phyloP scores from a whole-genome alignment of 2,329 filamentous ascomycete genomes.

The Rhynchosporium graminicola region DNA sequence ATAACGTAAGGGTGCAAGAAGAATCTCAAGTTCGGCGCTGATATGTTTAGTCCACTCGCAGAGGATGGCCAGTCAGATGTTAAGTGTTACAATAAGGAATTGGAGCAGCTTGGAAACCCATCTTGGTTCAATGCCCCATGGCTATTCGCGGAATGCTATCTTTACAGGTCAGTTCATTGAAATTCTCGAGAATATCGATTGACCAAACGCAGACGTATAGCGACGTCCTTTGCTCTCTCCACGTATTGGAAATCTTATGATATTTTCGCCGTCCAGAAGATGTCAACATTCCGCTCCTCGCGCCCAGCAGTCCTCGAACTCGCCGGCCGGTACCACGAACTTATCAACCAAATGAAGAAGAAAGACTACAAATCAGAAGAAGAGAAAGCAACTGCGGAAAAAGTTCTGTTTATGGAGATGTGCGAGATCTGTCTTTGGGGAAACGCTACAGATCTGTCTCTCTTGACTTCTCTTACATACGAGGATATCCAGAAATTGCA shows the following conservation, averaged over 20 bases:
- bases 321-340: slow-evolving; percentile 73
- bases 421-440: slow-evolving; percentile 97
- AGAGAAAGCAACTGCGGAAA: slow-evolving; percentile 62
- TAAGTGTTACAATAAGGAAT: slow-evolving; percentile 79
- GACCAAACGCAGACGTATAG: slow-evolving; percentile 63
- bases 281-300: slow-evolving; percentile 88
- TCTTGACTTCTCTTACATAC: slow-evolving; percentile 86
- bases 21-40: slow-evolving; percentile 46
- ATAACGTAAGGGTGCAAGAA: slow-evolving; percentile 60
- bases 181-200: neutral
- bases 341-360: slow-evolving; percentile 66
- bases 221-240: slow-evolving; percentile 74
- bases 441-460: slow-evolving; percentile 91
- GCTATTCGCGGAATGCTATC: slow-evolving; percentile 92
- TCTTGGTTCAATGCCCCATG: slow-evolving; percentile 85
- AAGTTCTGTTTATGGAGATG: slow-evolving; percentile 85
- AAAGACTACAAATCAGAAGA: slow-evolving; percentile 41
- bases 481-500: slow-evolving; percentile 97
- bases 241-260: slow-evolving; percentile 88
- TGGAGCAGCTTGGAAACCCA: slow-evolving; percentile 70
- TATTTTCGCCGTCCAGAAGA: slow-evolving; percentile 86
- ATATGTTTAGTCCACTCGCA: slow-evolving; percentile 53
- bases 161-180: slow-evolving; percentile 63
- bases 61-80: slow-evolving; percentile 54
- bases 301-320: slow-evolving; percentile 83